Evolutionary conservation across 495 filamentous ascomycete genomes (phyloP), one percentile per base, ranked within the genome.

Genomic region (Evansstolkia leycettana): DNA sequence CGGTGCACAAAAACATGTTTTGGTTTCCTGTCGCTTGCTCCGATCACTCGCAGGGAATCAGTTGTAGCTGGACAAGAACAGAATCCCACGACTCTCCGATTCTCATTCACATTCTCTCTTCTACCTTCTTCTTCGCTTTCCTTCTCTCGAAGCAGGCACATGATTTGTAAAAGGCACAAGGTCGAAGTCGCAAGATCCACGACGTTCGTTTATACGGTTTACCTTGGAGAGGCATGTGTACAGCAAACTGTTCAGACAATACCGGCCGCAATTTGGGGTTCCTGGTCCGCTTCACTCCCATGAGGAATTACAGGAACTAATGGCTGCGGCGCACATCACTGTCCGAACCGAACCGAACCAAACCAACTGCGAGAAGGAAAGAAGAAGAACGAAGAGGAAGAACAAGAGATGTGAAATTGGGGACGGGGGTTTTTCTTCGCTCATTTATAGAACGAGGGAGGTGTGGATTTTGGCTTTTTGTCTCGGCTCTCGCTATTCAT

Each of bases 301-400:
- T 64, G 62, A 60, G 57, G 60, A 58, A 55, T 34, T 46, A 24
- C 46, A 49, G 55, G 58, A 63, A 60, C 62, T 45, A 68, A 68
- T 65, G 64, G 64, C 64, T 54, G 51, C 51, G 62, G 62, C 53
- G 45, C 19, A 66, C 44, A 68, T 41, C n/a, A n/a, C n/a, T 18
- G 5, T 23, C 9, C 20, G 20, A 23, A 4, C 9, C 20, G 9
- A 5, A 23, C 20, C 20, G 5, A 4, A 23, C 11, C 14, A n/a
- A 29, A 29, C 13, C 19, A 18, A 18, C 31, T 33, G 11, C 10
- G 27, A 14, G 27, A 14, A 29, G 13, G 11, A 33, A 8, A 33
- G 3, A 15, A 10, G 11, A 33, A 16, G 31, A 32, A 13, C 7
- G 13, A 14, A 16, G 16, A 18, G 16, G 31, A 15, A 18, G 16